Conservation (phyloP, 805 yeast genomes). For the Scheffersomyces stipitis region DNA sequence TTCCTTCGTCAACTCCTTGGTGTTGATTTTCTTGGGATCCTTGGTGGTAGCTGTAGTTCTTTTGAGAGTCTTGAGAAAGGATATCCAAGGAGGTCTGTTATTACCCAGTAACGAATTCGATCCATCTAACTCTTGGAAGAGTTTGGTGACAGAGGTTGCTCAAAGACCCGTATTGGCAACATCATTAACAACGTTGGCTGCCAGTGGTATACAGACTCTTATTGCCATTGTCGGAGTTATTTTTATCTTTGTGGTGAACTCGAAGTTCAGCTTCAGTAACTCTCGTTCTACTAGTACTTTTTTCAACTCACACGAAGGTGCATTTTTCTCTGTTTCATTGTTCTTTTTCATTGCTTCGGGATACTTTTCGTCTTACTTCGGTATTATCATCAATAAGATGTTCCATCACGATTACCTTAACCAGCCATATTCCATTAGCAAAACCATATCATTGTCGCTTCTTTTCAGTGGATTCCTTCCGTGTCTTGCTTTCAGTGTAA, state of each 20-base stretch:
- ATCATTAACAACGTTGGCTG: conserved; percentile 55
- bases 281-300: conserved; percentile 48
- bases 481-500: conserved; percentile 47
- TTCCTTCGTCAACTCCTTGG: conserved; percentile 69
- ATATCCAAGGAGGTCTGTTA: conserved; percentile 32
- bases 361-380: conserved; percentile 69
- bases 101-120: conserved; percentile 10
- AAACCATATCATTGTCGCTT: conserved; percentile 18
- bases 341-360: conserved; percentile 68
- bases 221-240: conserved; percentile 66
- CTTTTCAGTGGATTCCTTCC: conserved; percentile 43
- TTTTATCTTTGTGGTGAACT: conserved; percentile 45
- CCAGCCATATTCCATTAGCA: conserved; percentile 12
- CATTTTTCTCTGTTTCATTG: conserved; percentile 61
- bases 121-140: conserved; percentile 43
- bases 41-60: conserved; percentile 66
- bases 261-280: conserved; percentile 22
- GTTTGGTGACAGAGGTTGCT: conserved; percentile 53
- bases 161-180: conserved; percentile 49
- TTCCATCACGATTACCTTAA: conserved; percentile 44
- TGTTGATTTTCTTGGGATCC: conserved; percentile 60
- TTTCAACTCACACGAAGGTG: conserved; percentile 67
- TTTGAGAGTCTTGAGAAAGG: conserved; percentile 52
- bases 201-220: conserved; percentile 74
- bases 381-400: conserved; percentile 61